Evolutionary conservation across 345 rosid species (phyloP).

Genomic region (Raphanus raphanistrum): DNA sequence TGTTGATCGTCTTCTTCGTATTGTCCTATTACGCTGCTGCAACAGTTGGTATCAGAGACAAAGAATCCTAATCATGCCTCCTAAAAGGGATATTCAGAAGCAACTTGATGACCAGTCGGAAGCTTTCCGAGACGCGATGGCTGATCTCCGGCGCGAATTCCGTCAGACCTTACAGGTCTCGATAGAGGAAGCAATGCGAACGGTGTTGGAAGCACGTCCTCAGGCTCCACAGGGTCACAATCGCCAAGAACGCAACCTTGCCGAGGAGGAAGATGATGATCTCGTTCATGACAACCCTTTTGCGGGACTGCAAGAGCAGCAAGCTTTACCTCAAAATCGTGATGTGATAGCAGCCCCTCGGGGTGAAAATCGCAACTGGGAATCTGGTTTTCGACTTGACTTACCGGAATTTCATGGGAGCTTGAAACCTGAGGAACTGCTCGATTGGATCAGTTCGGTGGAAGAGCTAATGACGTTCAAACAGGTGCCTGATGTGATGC

Average conservation of each 20-base stretch:
- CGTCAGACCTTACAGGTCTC: no score
- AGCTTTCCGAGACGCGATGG: no score
- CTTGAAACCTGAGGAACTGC: not conserved
- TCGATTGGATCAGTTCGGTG: not conserved
- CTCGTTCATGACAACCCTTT: not conserved
- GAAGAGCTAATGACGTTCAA: not conserved
- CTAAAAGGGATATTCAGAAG: not conserved
- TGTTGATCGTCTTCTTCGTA: no score
- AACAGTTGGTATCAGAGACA: not conserved
- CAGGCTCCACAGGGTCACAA: not conserved
- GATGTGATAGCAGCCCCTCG: not conserved
- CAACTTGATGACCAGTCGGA: not conserved
- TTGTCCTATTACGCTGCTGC: not conserved
- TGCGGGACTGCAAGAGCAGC: not conserved
- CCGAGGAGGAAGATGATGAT: not conserved
- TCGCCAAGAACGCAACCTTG: not conserved
- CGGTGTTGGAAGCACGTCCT: not conserved
- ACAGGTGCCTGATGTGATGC: not conserved
- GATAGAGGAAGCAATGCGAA: not conserved
- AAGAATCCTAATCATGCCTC: not conserved
- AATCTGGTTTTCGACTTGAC: not conserved
- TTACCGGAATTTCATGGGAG: not conserved
- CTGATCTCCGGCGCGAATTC: no score
- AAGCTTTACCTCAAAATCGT: not conserved
- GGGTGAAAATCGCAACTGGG: not conserved